Percentiles rank a stretch among this genome's conserved stretches.
Evolutionary conservation across 768 basidiomycete genomes (phyloP).

Genomic region (Trametes coccinea): DNA sequence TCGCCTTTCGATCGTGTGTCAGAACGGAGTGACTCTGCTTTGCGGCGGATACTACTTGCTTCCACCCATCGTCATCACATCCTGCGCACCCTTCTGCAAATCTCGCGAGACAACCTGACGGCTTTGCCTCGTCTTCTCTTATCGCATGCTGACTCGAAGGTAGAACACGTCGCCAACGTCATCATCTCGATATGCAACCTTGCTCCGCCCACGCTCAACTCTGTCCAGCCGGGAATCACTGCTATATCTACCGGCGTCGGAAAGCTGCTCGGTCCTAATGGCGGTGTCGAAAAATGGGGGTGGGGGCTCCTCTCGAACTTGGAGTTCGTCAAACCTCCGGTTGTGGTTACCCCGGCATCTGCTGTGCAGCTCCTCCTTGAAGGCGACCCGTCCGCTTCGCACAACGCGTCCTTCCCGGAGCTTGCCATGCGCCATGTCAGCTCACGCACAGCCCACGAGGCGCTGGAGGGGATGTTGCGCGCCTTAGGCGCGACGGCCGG

Average conservation of each 20-base stretch:
- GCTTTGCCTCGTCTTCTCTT: conserved; percentile 72
- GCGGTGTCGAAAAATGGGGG: conserved; percentile 91
- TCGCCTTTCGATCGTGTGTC: conserved; percentile 58
- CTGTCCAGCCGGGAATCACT: conserved; percentile 27
- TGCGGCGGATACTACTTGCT: conserved; percentile 47
- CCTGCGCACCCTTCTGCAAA: conserved; percentile 58
- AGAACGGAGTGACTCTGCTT: conserved; percentile 43
- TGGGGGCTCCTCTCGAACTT: conserved; percentile 83
- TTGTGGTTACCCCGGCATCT: conserved; percentile 48
- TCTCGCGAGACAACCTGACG: conserved; percentile 63
- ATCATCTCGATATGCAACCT: conserved; percentile 72
- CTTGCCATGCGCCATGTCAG: conserved; percentile 55
- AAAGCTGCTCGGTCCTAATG: conserved; percentile 73
- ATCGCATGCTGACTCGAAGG: conserved; percentile 70
- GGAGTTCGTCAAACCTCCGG: conserved; percentile 62
- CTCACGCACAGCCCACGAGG: conserved; percentile 49
- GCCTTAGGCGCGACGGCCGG: conserved; percentile 69
- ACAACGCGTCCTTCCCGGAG: conserved; percentile 55
- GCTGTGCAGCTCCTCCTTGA: conserved; percentile 61
- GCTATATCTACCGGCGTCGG: conserved; percentile 55
- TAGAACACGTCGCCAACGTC: conserved; percentile 66
- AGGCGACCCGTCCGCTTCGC: conserved; percentile 38
- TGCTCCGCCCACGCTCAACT: conserved; percentile 24
- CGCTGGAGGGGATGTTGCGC: conserved; percentile 72
- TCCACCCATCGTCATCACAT: conserved; percentile 47